phyloP scores from a whole-genome alignment of 768 basidiomycete genomes.

The Leucosporidium scottii region DNA sequence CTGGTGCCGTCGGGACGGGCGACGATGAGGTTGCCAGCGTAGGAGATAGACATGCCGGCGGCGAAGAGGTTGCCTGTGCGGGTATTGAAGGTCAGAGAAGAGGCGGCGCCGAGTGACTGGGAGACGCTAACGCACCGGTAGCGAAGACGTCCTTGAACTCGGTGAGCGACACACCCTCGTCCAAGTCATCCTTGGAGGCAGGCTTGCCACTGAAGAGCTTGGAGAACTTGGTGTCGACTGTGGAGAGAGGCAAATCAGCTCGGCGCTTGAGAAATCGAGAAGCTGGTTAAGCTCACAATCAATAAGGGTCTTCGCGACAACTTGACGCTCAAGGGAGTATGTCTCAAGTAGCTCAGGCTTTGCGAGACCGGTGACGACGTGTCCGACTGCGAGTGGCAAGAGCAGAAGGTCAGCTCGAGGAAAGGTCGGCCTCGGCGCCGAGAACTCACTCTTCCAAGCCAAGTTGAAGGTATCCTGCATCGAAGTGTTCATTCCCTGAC shows the following conservation, averaged over 20 bases:
- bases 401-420: too few species aligned
- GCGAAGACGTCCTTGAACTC: constrained; percentile 32
- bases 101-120: background rate
- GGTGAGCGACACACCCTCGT: constrained; percentile 31
- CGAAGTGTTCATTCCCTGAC: constrained; percentile 49
- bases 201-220: constrained; percentile 64
- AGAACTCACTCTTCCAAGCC: constrained; percentile 24
- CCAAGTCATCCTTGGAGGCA: constrained; percentile 43
- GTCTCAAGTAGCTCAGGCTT: constrained; percentile 33
- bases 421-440: too few species aligned
- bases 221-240: constrained; percentile 47
- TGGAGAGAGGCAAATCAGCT: background rate
- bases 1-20: constrained; percentile 15
- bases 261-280: constrained; percentile 22
- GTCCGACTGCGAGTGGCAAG: constrained; percentile 20
- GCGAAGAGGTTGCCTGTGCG: constrained; percentile 33
- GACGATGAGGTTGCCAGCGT: constrained; percentile 33
- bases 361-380: constrained; percentile 34
- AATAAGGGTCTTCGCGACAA: constrained; percentile 60
- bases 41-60: constrained; percentile 37
- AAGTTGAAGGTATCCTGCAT: constrained; percentile 37
- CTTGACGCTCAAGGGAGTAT: constrained; percentile 52
- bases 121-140: background rate
- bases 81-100: background rate
- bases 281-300: constrained; percentile 50